Conservation (phyloP, 2,329 filamentous ascomycete species). For the Hansfordia pulvinata region DNA sequence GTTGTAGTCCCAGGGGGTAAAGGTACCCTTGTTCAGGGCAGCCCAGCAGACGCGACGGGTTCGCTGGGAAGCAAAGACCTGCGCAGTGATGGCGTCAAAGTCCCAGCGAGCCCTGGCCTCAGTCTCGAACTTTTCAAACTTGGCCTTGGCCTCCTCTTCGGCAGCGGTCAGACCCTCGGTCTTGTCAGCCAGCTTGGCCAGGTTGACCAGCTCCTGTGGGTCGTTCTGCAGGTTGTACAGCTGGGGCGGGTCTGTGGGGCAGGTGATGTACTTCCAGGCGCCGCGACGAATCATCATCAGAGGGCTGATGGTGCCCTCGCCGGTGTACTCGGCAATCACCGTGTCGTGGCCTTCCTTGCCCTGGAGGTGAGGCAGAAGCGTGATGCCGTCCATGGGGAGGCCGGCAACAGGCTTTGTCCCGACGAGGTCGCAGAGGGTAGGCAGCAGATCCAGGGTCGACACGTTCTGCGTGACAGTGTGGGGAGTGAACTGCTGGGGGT, state of each 20-base stretch:
- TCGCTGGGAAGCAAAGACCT: slow-evolving; percentile 67
- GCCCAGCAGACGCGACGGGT: slow-evolving; percentile 67
- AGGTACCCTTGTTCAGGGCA: slow-evolving; percentile 61
- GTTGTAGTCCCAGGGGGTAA: slow-evolving; percentile 78
- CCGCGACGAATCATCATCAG: slow-evolving; percentile 90
- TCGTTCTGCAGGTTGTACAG: slow-evolving; percentile 70
- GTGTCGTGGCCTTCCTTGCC: slow-evolving; percentile 61
- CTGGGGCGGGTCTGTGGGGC: slow-evolving; percentile 70
- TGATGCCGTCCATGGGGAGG: slow-evolving; percentile 77
- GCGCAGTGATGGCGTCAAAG: slow-evolving; percentile 59
- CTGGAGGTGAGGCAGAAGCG: slow-evolving; percentile 65
- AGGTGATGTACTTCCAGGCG: slow-evolving; percentile 82
- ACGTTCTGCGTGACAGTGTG: slow-evolving; percentile 73
- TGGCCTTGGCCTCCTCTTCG: slow-evolving; percentile 30
- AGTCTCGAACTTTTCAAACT: slow-evolving; percentile 53
- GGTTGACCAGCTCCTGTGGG: slow-evolving; percentile 63
- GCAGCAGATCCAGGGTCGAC: slow-evolving; percentile 80
- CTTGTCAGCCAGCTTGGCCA: slow-evolving; percentile 35
- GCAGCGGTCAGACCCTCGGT: slow-evolving; percentile 22
- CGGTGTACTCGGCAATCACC: slow-evolving; percentile 91
- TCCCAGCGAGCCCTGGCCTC: slow-evolving; percentile 73
- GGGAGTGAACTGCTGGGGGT: slow-evolving; percentile 61
- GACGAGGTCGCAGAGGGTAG: slow-evolving; percentile 74
- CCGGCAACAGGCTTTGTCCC: slow-evolving; percentile 54
- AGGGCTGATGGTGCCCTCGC: slow-evolving; percentile 78